Evolutionary conservation across 2,329 filamentous ascomycete genomes (phyloP), one percentile per base, ranked within the genome.

Genomic region (Monosporascus sp.): DNA sequence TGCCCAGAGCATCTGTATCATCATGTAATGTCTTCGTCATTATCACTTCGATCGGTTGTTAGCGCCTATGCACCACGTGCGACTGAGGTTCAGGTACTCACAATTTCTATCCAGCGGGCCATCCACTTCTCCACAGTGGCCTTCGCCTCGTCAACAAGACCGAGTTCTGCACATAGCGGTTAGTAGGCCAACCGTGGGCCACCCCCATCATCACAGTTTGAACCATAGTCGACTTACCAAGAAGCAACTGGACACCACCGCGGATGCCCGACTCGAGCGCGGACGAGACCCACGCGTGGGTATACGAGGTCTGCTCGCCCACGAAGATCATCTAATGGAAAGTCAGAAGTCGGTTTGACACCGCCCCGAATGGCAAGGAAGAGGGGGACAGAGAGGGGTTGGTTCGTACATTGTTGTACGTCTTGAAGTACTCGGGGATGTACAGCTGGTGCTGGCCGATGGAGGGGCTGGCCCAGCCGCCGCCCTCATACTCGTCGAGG

Each of bases 401-500:
- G 11, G 5, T 7, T 64, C 70, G 59, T 50, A 76, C 73, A 47
- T 85, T 81, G 57, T 77, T 78, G 66, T 89, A 82, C 0, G 85
- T 89, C 64, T 84, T 80, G 62, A 86, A 88, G 63, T 88, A 90
- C n/a, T 86, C 82, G 0, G 87, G 86, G 8, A 90, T 72, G 60
- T 86, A 90, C 24, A 89, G 63, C 59, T 87, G 77, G 62, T 90
- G 86, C 70, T 89, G 84, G 0, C 85, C 85, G 0, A 83, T 73
- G 0, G 74, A 68, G 1, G 86, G 85, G 5, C 69, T 67, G 1
- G 80, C 80, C 86, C 85, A 90, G 7, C 80, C 78, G 5, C 81
- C 85, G 1, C 77, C 78, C 65, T 85, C 77, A 54, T 82, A 77
- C 54, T 81, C 77, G 57, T 89, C 83, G 8, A 77, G 67, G 50